Evolutionary conservation across 177 flowering plant species (phyloP).

Genomic region (Vitis hybrid): DNA sequence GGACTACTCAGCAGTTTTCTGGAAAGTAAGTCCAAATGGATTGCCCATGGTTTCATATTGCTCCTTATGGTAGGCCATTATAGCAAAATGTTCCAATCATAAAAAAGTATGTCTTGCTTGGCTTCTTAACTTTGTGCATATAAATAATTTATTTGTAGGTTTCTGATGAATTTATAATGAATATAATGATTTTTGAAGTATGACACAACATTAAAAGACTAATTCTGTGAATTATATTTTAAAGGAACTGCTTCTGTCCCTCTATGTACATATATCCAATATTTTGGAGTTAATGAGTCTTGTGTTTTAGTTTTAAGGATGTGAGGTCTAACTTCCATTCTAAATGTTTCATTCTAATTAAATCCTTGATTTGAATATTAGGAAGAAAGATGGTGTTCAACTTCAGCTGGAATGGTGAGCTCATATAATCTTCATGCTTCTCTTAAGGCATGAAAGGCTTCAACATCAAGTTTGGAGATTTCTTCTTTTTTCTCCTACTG

Average conservation of each 20-base stretch:
- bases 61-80: neutral
- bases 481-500: neutral
- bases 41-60: neutral
- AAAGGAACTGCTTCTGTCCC: neutral
- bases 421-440: conserved; percentile 4
- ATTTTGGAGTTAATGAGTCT: neutral
- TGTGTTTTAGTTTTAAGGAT: neutral
- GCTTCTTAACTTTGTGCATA: too few relatives aligned
- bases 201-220: neutral
- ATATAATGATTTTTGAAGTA: neutral
- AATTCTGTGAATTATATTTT: neutral
- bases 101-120: too few relatives aligned
- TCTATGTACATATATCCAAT: neutral
- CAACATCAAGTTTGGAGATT: neutral
- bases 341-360: neutral
- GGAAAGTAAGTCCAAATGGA: conserved; percentile 43
- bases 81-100: neutral
- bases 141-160: too few relatives aligned
- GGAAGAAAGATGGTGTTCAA: conserved; percentile 77
- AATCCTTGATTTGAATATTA: conserved; percentile 25
- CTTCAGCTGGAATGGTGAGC: conserved; percentile 85
- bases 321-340: neutral
- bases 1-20: conserved; percentile 64
- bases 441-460: neutral
- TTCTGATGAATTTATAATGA: too few relatives aligned